Evolutionary conservation across 2,329 filamentous ascomycete genomes (phyloP), one percentile per base, ranked within the genome.

Genomic region (Talaromyces sp.): DNA sequence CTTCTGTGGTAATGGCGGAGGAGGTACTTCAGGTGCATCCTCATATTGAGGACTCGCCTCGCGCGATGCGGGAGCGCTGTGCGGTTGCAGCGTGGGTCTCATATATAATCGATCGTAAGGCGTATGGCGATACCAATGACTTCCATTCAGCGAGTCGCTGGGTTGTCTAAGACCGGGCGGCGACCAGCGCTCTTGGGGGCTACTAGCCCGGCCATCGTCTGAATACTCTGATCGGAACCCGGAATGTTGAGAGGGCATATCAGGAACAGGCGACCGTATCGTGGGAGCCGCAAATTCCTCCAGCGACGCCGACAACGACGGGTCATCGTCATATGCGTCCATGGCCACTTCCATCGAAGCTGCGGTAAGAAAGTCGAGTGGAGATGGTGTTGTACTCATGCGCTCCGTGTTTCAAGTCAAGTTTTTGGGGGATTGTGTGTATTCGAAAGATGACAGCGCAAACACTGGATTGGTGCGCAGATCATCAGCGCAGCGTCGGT

Each of bases 11-110:
- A 67, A 47, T 3, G 70, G 72, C 10, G 71, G 73, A 66, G 74
- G 69, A 3, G 74, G 75, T 37, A 75, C 77, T 67, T 84, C 83
- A 59, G 77, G 75, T 59, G 83, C 84, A 79, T 84, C 84, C 70
- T 87, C 84, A 72, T 86, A 88, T 69, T 84, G 82, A 27, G 86
- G 86, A 72, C 84, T 88, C 16, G 80, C 78, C 63, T 86, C 85
- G 66, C 84, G 82, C 67, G 86, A 88, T 63, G 78, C 75, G 65
- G 80, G 82, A 11, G 82, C 82, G 69, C 80, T 84, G 56, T 79
- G 74, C 19, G 45, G 57, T 13, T 73, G 72, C 19, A 75, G 67
- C 27, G 78, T 78, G 4, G 79, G 75, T 71, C 79, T 78, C 35
- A 82, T 70, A 41, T 70, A 79, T 70, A 76, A 74, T 67, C 73